Percentiles rank a stretch among this genome's conserved stretches.
These are phyloP conservation scores for Alternaria sp. DNA, from an alignment of 2,329 filamentous ascomycete species.

Conservation along the genomic window DNA sequence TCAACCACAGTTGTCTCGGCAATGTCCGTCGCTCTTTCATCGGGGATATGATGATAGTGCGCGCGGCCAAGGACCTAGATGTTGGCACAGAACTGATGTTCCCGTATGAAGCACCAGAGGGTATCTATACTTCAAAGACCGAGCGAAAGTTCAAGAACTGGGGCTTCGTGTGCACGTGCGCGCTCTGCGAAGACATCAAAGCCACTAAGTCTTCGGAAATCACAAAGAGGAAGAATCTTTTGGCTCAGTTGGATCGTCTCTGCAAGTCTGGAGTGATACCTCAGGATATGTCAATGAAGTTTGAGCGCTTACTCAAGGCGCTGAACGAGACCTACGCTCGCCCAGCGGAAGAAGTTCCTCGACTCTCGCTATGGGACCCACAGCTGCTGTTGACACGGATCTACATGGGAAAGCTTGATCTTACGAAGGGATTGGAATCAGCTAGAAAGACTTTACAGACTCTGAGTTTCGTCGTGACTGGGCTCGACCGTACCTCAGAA, in stretches of 20 bases:
- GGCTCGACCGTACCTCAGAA: conserved; percentile 17
- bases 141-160: conserved; percentile 18
- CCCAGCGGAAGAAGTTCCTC: conserved; percentile 28
- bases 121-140: background rate
- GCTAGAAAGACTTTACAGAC: conserved; percentile 11
- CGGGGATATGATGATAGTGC: conserved; percentile 51
- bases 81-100: conserved; percentile 27
- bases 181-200: conserved; percentile 23
- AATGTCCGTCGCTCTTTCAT: conserved; percentile 51
- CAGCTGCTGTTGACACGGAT: conserved; percentile 23
- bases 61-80: conserved; percentile 47
- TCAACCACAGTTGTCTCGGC: conserved; percentile 55
- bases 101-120: conserved; percentile 13
- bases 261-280: background rate
- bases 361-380: conserved; percentile 30
- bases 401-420: conserved; percentile 12
- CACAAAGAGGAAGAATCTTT: conserved; percentile 11
- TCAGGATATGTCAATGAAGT: background rate
- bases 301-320: conserved; percentile 22
- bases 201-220: conserved; percentile 10
- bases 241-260: background rate
- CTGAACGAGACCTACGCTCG: conserved; percentile 27
- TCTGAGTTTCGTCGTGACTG: conserved; percentile 25
- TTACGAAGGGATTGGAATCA: conserved; percentile 13
- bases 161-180: conserved; percentile 29